phyloP scores from a whole-genome alignment of 2,329 filamentous ascomycete species.

The Ophiostoma tasmaniense region DNA sequence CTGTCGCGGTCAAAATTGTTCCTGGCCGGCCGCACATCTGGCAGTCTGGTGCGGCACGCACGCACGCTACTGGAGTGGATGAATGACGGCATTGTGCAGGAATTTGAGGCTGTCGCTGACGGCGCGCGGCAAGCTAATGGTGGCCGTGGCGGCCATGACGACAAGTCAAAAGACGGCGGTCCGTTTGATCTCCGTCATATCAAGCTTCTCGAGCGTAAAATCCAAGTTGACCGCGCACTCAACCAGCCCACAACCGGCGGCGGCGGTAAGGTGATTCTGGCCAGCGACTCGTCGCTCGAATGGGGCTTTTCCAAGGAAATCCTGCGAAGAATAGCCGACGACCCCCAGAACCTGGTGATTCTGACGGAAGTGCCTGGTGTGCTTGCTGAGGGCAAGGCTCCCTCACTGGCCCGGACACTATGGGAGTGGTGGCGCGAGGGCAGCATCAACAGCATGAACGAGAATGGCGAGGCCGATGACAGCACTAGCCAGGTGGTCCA shows the following conservation, averaged over 20 bases:
- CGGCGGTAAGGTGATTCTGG: slow-evolving; percentile 68
- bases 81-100: slow-evolving; percentile 88
- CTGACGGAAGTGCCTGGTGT: slow-evolving; percentile 65
- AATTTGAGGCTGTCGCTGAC: slow-evolving; percentile 68
- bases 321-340: slow-evolving; percentile 63
- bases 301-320: slow-evolving; percentile 91
- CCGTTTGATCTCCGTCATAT: slow-evolving; percentile 89
- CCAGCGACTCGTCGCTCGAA: slow-evolving; percentile 80
- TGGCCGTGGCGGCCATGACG: slow-evolving; percentile 42
- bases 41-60: slow-evolving; percentile 82
- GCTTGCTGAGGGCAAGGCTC: slow-evolving; percentile 36
- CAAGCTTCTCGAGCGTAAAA: slow-evolving; percentile 71
- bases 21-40: slow-evolving; percentile 75
- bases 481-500: slow-evolving; percentile 49
- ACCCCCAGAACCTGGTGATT: slow-evolving; percentile 75
- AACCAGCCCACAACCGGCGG: slow-evolving; percentile 39
- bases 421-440: slow-evolving; percentile 69
- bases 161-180: slow-evolving; percentile 48
- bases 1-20: slow-evolving; percentile 57
- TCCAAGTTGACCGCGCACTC: slow-evolving; percentile 65
- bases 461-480: slow-evolving; percentile 37
- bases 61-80: slow-evolving; percentile 99
- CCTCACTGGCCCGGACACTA: slow-evolving; percentile 62
- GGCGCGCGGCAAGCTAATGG: slow-evolving; percentile 37
- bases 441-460: slow-evolving; percentile 37